Percentiles rank a stretch among this genome's conserved stretches.
phyloP scores from a whole-genome alignment of 805 yeast species.

The Teunomyces lycoperdinae region DNA sequence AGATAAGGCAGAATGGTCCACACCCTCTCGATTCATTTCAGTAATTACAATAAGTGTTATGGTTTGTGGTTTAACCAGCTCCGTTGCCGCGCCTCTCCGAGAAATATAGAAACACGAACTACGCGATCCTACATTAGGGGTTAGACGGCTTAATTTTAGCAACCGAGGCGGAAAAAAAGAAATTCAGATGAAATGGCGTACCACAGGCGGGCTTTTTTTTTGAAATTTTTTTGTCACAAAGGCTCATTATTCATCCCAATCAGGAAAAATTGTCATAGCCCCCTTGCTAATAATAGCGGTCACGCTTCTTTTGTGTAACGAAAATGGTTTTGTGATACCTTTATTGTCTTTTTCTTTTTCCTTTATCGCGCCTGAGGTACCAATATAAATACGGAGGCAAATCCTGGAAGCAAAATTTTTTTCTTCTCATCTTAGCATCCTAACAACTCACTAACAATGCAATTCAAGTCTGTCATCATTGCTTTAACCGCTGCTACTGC shows the following conservation, averaged over 20 bases:
- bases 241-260: not conserved
- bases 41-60: not conserved
- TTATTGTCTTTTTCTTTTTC: not conserved
- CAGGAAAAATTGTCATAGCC: conserved; percentile 3
- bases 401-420: not conserved
- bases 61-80: not conserved
- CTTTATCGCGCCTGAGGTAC: not conserved
- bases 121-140: conserved; percentile 2
- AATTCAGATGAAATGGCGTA: conserved; percentile 3
- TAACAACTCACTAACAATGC: conserved; percentile 46
- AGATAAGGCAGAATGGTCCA: no score
- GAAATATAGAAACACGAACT: not conserved
- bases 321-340: not conserved
- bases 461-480: conserved; percentile 66
- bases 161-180: conserved; percentile 4
- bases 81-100: not conserved
- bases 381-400: conserved; percentile 11
- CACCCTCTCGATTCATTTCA: not conserved
- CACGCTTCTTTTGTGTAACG: not conserved
- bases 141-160: conserved; percentile 3
- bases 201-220: conserved; percentile 2
- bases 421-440: not conserved
- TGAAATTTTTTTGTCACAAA: not conserved
- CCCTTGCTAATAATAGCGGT: conserved; percentile 1
- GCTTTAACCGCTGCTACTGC: conserved; percentile 70